phyloP scores from a whole-genome alignment of 495 filamentous ascomycete species.

The Penicillium subrubescens region DNA sequence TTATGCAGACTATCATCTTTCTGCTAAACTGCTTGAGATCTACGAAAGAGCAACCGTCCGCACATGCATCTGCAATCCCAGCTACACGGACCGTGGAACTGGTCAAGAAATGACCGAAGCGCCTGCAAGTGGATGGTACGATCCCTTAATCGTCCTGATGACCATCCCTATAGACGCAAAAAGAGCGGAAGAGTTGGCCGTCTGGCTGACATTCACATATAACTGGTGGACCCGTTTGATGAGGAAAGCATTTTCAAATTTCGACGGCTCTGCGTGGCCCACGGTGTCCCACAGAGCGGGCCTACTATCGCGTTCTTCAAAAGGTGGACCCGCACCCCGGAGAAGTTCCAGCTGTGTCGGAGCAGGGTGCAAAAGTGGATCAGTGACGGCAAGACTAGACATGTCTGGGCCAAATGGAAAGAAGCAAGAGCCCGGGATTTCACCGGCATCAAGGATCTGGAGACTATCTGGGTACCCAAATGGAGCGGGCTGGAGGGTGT shows the following conservation, averaged over 20 bases:
- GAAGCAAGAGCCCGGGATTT: not conserved
- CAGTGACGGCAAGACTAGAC: not conserved
- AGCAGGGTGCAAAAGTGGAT: not conserved
- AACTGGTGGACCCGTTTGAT: constrained; percentile 7
- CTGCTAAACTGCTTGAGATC: too few relatives aligned
- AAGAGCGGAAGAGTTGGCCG: too few relatives aligned
- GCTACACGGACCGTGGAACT: too few relatives aligned
- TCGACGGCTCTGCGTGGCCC: not conserved
- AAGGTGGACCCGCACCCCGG: not conserved
- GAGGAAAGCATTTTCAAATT: not conserved
- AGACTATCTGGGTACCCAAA: not conserved
- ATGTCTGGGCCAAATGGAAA: not conserved
- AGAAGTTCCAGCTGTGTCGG: not conserved
- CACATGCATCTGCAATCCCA: too few relatives aligned
- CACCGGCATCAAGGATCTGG: not conserved
- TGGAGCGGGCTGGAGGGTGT: too few relatives aligned
- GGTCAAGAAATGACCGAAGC: too few relatives aligned
- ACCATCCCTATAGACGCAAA: too few relatives aligned
- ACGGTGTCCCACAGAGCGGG: not conserved
- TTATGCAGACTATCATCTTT: too few relatives aligned
- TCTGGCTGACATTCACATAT: constrained; percentile 4
- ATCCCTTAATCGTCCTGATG: too few relatives aligned
- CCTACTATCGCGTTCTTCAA: not conserved
- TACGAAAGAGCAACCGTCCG: too few relatives aligned
- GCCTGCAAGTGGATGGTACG: too few relatives aligned